These are phyloP conservation scores for Iberis amara DNA, from an alignment of 441 rosid genomes.

Conservation along the genomic window DNA sequence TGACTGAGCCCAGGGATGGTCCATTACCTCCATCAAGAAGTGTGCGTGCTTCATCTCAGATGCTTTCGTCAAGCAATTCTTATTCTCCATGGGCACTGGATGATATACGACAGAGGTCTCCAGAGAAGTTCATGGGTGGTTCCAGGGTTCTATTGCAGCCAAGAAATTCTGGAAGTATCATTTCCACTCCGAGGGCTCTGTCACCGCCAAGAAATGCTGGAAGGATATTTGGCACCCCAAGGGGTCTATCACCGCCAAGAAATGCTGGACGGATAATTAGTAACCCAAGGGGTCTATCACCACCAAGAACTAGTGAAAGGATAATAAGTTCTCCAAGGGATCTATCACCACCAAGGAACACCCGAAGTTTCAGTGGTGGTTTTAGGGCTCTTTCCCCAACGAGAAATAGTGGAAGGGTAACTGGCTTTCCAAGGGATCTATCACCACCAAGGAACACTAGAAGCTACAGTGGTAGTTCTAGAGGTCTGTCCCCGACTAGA, in stretches of 20 bases:
- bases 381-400: slow-evolving; percentile 21
- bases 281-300: slow-evolving; percentile 47
- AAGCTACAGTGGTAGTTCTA: slow-evolving; percentile 30
- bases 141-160: slow-evolving; percentile 60
- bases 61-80: slow-evolving; percentile 44
- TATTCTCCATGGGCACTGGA: slow-evolving; percentile 67
- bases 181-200: slow-evolving; percentile 42
- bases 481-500: slow-evolving; percentile 54
- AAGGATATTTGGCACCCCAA: slow-evolving; percentile 22
- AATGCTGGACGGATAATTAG: slow-evolving; percentile 8
- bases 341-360: slow-evolving; percentile 16
- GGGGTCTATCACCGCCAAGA: slow-evolving; percentile 21
- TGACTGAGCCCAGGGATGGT: slow-evolving; percentile 43
- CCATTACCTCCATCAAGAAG: slow-evolving; percentile 52
- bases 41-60: slow-evolving; percentile 42
- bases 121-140: slow-evolving; percentile 43
- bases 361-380: slow-evolving; percentile 2
- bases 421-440: slow-evolving; percentile 21
- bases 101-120: slow-evolving; percentile 58
- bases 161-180: slow-evolving; percentile 26
- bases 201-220: slow-evolving; percentile 50
- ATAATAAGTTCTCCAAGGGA: background rate
- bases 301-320: slow-evolving; percentile 25
- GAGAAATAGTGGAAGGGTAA: slow-evolving; percentile 14
- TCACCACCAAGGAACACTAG: slow-evolving; percentile 27